Evolutionary conservation across 805 yeast genomes (phyloP), one percentile per base, ranked within the genome.

Genomic region (Schwanniomyces pseudopolymorphus): DNA sequence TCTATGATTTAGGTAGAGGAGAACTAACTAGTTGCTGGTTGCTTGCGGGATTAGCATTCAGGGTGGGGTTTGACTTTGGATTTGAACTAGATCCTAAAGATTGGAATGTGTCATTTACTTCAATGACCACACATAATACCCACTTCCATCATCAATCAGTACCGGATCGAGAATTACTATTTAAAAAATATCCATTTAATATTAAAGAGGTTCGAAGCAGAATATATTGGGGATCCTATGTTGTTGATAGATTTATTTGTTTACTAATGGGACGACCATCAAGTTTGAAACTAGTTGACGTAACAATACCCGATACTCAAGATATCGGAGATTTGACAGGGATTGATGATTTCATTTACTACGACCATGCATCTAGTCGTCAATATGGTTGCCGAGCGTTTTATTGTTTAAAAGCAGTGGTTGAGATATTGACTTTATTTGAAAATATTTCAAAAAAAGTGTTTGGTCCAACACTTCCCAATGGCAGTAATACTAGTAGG

Each of bases 11-110:
- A 21, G 50, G 53, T 2, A 43, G 49, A 40, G 55, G 53, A 1
- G 50, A 49, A 24, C 38, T 52, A 14, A 50, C 55, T 3, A 52
- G 53, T 27, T 48, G 53, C 14, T 53, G 56, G 56, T 28, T 48
- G 33, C 43, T 53, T 7, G 43, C 56, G 6, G 56, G 56, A 10
- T 27, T 53, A 24, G 56, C 53, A 1, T 48, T 53, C 35, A 44
- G 56, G 40, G 42, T 48, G 33, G 56, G 56, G 6, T 44, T 43
- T 21, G 53, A 53, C 27, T 37, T 50, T 21, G 56, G 54, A 8
- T 52, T 52, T 33, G 55, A 52, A 27, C 38, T 47, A 14, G 53
- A 50, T 39, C 53, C 53, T 8, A 50, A 50, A 33, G 43, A 50
- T 33, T 50, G 53, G 53, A 35, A 44, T 22, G 47, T 45, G 13